Evolutionary conservation across 805 yeast species (phyloP).

Genomic region (Tetrapisispora namnaoensis): DNA sequence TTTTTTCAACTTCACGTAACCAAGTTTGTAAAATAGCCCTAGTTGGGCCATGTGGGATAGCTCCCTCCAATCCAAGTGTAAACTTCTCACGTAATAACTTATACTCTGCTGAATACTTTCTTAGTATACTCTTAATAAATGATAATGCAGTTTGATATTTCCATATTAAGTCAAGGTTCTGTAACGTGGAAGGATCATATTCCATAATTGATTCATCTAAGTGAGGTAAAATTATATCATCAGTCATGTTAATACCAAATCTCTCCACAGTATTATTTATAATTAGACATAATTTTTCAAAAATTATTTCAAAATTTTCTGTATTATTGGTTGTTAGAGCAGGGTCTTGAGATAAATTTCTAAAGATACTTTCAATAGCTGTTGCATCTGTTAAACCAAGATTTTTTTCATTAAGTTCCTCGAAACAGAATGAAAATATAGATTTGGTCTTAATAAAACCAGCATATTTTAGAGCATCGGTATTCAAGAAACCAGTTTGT

Average conservation of each 20-base stretch:
- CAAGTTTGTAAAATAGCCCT: conserved; percentile 23
- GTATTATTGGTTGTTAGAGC: conserved; percentile 15
- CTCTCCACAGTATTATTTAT: conserved; percentile 12
- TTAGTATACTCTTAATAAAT: conserved; percentile 32
- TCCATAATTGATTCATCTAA: background rate
- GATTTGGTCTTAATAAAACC: conserved; percentile 35
- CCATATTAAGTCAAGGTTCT: conserved; percentile 32
- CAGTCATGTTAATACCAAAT: conserved; percentile 9
- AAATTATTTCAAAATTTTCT: conserved; percentile 23
- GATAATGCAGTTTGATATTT: conserved; percentile 32
- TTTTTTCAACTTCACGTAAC: conserved; percentile 27
- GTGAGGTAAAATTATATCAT: background rate
- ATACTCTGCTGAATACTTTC: conserved; percentile 39
- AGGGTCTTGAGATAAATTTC: conserved; percentile 25
- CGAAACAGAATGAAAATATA: conserved; percentile 37
- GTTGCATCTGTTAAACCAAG: conserved; percentile 37
- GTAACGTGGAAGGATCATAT: conserved; percentile 15
- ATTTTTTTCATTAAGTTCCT: conserved; percentile 27
- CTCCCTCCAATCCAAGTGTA: conserved; percentile 27
- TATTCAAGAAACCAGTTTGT: conserved; percentile 51
- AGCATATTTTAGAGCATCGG: conserved; percentile 41
- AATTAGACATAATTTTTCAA: conserved; percentile 19
- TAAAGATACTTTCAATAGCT: conserved; percentile 36
- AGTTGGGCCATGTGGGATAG: conserved; percentile 28
- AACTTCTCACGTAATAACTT: conserved; percentile 16